Conservation (phyloP, 768 basidiomycete genomes). For the Mycena leptocephala region DNA sequence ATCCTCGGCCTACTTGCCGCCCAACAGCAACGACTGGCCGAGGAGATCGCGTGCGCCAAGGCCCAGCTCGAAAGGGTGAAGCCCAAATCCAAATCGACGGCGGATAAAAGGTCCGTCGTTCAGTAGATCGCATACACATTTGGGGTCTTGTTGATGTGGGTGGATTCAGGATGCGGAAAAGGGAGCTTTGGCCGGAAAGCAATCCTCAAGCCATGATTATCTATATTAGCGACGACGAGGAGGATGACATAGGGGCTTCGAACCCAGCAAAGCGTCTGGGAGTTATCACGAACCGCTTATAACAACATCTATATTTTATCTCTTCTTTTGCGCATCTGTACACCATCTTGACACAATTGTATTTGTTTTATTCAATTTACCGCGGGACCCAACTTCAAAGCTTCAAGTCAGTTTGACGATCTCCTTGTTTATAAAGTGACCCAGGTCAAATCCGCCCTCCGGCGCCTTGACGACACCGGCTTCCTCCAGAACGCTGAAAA, state of each 20-base stretch:
- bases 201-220: slow-evolving; percentile 1
- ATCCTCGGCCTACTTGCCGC: neutral
- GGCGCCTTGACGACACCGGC: slow-evolving; percentile 81
- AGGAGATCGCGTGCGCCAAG: slow-evolving; percentile 7
- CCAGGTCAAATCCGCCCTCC: slow-evolving; percentile 69
- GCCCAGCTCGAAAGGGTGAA: neutral
- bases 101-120: slow-evolving; percentile 1
- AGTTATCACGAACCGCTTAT: neutral
- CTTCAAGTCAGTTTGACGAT: slow-evolving; percentile 67
- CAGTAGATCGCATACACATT: too few relatives aligned
- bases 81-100: slow-evolving; percentile 10
- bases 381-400: neutral
- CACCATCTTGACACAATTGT: slow-evolving; percentile 9
- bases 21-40: slow-evolving; percentile 2
- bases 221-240: slow-evolving; percentile 29
- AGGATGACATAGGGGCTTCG: neutral
- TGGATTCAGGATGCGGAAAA: slow-evolving; percentile 3
- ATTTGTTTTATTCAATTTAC: slow-evolving; percentile 10
- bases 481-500: slow-evolving; percentile 76
- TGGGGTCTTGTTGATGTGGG: neutral
- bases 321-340: slow-evolving; percentile 27
- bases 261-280: neutral
- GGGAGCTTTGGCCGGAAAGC: slow-evolving; percentile 20
- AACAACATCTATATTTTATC: neutral
- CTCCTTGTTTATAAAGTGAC: slow-evolving; percentile 70